Evolutionary conservation across 441 rosid genomes (phyloP).

Genomic region (Francoa sonchifolia): DNA sequence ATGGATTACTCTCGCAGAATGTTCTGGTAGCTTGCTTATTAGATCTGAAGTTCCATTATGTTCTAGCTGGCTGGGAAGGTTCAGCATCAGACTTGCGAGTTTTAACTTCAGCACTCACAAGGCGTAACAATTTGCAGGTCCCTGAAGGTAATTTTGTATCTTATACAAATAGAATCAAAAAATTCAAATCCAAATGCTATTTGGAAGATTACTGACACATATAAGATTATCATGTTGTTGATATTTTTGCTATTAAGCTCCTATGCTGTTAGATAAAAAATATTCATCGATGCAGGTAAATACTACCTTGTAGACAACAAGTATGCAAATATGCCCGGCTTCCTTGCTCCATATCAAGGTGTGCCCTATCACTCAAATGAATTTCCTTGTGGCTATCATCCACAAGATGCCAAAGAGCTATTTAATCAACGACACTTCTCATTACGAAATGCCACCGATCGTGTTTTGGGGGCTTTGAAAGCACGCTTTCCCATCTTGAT

Average conservation of each 20-base stretch:
- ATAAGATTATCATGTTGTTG: too few relatives aligned
- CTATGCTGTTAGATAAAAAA: neutral
- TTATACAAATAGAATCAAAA: too few relatives aligned
- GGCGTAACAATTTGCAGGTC: conserved; percentile 51
- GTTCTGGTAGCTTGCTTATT: conserved; percentile 72
- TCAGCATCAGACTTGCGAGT: conserved; percentile 75
- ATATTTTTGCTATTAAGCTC: too few relatives aligned
- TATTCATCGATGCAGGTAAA: conserved; percentile 37
- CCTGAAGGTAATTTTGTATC: conserved; percentile 49
- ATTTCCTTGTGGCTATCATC: conserved; percentile 29
- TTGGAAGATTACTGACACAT: too few relatives aligned
- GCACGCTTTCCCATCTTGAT: conserved; percentile 70
- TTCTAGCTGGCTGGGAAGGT: conserved; percentile 96
- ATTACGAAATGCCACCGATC: conserved; percentile 36
- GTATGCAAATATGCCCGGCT: conserved; percentile 60
- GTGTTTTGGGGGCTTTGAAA: conserved; percentile 54
- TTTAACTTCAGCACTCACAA: conserved; percentile 63
- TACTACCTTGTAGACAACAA: conserved; percentile 68
- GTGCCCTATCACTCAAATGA: conserved; percentile 28
- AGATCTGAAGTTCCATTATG: conserved; percentile 73
- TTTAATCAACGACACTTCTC: conserved; percentile 65
- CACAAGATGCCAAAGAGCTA: conserved; percentile 49
- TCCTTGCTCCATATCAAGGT: conserved; percentile 51
- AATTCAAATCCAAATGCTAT: too few relatives aligned
- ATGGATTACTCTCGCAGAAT: conserved; percentile 64